These are phyloP conservation scores for Aspergillus sclerotioniger DNA, from an alignment of 495 filamentous ascomycete genomes.

Conservation along the genomic window DNA sequence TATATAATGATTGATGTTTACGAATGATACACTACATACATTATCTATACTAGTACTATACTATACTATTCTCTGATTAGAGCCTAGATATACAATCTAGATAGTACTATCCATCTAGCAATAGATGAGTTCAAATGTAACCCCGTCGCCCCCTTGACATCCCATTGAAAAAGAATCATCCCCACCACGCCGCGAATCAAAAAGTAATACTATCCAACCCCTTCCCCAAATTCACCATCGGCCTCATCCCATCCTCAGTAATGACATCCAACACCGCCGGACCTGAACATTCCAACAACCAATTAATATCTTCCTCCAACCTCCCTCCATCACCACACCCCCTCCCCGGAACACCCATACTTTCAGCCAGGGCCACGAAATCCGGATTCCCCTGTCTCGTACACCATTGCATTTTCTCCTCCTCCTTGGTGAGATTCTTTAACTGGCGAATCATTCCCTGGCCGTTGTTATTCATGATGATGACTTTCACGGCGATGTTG, in stretches of 20 bases:
- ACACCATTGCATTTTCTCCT: conserved; percentile 89
- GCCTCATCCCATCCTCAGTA: conserved; percentile 3
- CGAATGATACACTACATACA: too few relatives aligned
- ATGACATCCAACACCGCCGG: conserved; percentile 56
- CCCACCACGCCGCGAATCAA: too few relatives aligned
- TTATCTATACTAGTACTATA: too few relatives aligned
- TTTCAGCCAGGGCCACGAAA: conserved; percentile 44
- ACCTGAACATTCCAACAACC: conserved; percentile 59
- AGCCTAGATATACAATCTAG: too few relatives aligned
- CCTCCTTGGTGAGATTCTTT: conserved; percentile 77
- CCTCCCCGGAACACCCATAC: conserved; percentile 62
- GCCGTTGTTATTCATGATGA: conserved; percentile 93
- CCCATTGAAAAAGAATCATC: too few relatives aligned
- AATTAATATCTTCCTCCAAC: conserved; percentile 64
- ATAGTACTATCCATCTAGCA: too few relatives aligned
- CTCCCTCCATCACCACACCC: conserved; percentile 58
- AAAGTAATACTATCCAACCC: background rate
- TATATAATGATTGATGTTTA: too few relatives aligned
- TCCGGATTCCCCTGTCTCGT: conserved; percentile 90
- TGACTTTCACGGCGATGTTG: conserved; percentile 88
- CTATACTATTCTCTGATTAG: too few relatives aligned
- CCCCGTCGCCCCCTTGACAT: too few relatives aligned
- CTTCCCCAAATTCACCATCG: background rate
- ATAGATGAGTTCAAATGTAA: too few relatives aligned
- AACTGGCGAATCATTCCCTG: conserved; percentile 95